These are phyloP conservation scores for Cyclocybe aegerita DNA, from an alignment of 768 basidiomycete genomes.

Conservation along the genomic window DNA sequence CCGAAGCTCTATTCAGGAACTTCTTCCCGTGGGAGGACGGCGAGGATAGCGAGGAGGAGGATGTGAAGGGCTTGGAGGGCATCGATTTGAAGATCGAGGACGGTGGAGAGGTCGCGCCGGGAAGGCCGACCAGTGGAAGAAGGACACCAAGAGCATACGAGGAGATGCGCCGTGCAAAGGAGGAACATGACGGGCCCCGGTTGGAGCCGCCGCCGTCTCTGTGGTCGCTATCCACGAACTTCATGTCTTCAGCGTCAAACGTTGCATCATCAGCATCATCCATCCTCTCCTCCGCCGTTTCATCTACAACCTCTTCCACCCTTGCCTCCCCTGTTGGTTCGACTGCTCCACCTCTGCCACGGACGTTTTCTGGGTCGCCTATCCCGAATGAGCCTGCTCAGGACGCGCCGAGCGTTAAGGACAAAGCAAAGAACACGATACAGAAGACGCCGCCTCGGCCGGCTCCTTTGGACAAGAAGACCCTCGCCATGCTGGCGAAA, in stretches of 20 bases:
- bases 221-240: slow-evolving; percentile 38
- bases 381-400: slow-evolving; percentile 27
- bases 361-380: slow-evolving; percentile 14
- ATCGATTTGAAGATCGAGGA: too few relatives aligned
- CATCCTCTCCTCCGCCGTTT: slow-evolving; percentile 21
- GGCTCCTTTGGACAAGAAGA: slow-evolving; percentile 57
- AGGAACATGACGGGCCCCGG: background rate
- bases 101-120: background rate
- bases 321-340: background rate
- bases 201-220: slow-evolving; percentile 21
- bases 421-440: slow-evolving; percentile 26
- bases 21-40: slow-evolving; percentile 81
- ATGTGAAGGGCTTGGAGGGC: slow-evolving; percentile 14
- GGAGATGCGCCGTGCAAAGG: background rate
- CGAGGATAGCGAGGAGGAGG: slow-evolving; percentile 19
- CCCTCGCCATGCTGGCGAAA: slow-evolving; percentile 69
- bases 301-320: slow-evolving; percentile 14
- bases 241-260: slow-evolving; percentile 45
- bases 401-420: slow-evolving; percentile 56
- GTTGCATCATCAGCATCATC: slow-evolving; percentile 47
- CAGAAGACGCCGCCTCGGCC: too few relatives aligned
- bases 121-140: background rate
- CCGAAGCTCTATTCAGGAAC: slow-evolving; percentile 83
- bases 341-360: slow-evolving; percentile 22
- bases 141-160: background rate